A percentile compares a stretch with the other conserved stretches of the same genome.
Conservation (phyloP, 768 basidiomycete species). For the Psilocybe azurescens region DNA sequence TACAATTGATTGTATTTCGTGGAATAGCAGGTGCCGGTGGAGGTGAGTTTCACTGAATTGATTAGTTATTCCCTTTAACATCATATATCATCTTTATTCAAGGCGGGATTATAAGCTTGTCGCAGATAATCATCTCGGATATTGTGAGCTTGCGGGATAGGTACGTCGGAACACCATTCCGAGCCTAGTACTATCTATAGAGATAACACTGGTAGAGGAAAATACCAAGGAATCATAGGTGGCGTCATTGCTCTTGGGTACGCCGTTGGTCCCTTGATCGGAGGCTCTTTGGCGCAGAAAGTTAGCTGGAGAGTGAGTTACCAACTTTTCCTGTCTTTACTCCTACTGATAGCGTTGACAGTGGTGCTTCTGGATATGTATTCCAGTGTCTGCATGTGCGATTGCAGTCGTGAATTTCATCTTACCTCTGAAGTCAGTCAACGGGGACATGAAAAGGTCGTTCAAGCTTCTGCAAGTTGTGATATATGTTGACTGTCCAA, state of each 20-base stretch:
- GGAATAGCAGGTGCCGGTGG: slow-evolving; percentile 75
- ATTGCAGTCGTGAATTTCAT: slow-evolving; percentile 63
- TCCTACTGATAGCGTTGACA: slow-evolving; percentile 21
- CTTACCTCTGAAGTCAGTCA: slow-evolving; percentile 72
- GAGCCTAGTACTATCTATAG: background rate
- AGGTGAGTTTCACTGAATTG: slow-evolving; percentile 33
- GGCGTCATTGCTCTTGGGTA: slow-evolving; percentile 62
- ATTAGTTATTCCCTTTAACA: background rate
- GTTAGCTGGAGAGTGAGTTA: slow-evolving; percentile 62
- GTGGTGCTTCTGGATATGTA: slow-evolving; percentile 81
- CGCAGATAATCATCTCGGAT: slow-evolving; percentile 76
- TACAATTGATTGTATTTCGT: slow-evolving; percentile 72
- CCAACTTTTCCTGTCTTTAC: too few relatives aligned
- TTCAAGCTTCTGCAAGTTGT: too few relatives aligned
- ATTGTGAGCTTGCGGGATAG: slow-evolving; percentile 73
- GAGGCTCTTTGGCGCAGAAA: slow-evolving; percentile 67
- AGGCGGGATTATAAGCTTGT: slow-evolving; percentile 70
- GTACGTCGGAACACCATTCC: slow-evolving; percentile 32
- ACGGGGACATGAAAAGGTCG: slow-evolving; percentile 60
- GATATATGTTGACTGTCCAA: too few relatives aligned
- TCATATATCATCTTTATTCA: slow-evolving; percentile 1
- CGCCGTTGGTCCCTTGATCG: slow-evolving; percentile 69
- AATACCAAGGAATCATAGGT: slow-evolving; percentile 79
- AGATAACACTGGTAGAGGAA: slow-evolving; percentile 50
- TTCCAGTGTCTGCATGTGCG: slow-evolving; percentile 61